A percentile compares a stretch with the other conserved stretches of the same genome.
phyloP scores from a whole-genome alignment of 2,329 filamentous ascomycete species.

The Talaromyces sp. region DNA sequence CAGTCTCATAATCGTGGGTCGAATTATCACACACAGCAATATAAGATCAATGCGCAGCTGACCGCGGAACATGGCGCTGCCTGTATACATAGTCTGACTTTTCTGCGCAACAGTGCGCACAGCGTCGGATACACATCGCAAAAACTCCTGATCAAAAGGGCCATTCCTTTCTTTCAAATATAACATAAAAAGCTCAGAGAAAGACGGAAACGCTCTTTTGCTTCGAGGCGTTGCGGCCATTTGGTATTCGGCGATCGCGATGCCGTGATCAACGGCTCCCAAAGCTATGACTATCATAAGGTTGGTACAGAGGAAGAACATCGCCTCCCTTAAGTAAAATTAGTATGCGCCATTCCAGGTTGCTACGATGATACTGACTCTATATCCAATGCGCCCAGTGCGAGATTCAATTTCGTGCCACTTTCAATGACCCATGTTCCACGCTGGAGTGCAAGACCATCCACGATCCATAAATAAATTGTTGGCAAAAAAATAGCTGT shows the following conservation, averaged over 20 bases:
- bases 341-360: not conserved
- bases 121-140: constrained; percentile 58
- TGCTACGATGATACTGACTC: not conserved
- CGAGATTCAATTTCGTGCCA: not conserved
- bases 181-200: not conserved
- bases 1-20: not conserved
- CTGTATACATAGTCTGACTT: constrained; percentile 71
- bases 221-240: not conserved
- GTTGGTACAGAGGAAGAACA: not conserved
- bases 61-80: constrained; percentile 66
- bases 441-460: not conserved
- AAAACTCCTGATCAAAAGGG: constrained; percentile 55
- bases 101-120: constrained; percentile 58
- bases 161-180: constrained; percentile 26
- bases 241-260: not conserved
- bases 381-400: not conserved
- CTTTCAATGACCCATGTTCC: not conserved
- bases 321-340: not conserved
- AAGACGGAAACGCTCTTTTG: not conserved
- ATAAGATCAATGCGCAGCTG: constrained; percentile 66
- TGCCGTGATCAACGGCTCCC: not conserved
- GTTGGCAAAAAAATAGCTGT: not conserved
- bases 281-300: not conserved
- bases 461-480: not conserved
- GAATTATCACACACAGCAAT: constrained; percentile 48